These are phyloP conservation scores for Cryptococcus floricola DNA, from an alignment of 1,284 basidiomycete genomes.

Conservation along the genomic window DNA sequence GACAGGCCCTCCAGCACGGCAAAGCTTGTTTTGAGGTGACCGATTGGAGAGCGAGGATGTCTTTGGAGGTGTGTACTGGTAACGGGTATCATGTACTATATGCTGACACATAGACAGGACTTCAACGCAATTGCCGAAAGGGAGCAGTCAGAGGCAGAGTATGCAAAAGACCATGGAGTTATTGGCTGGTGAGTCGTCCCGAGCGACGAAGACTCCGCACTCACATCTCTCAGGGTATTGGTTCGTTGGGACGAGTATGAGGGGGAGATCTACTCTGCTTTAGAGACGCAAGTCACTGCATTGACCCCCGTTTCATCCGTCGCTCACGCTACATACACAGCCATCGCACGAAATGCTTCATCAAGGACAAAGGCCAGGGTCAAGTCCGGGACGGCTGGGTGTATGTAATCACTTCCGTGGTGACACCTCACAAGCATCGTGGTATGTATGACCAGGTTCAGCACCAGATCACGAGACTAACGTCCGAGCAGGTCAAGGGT, in stretches of 20 bases:
- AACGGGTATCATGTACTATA: neutral
- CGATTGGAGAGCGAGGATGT: constrained; percentile 2
- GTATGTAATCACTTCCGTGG: constrained; percentile 34
- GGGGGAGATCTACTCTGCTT: constrained; percentile 4
- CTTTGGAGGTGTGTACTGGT: constrained; percentile 1
- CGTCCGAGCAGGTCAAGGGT: constrained; percentile 1
- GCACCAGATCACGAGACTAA: neutral
- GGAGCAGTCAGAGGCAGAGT: neutral
- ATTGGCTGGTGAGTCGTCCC: constrained; percentile 4
- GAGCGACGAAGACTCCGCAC: neutral
- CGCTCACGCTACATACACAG: constrained; percentile 4
- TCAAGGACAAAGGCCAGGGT: constrained; percentile 12
- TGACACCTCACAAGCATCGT: constrained; percentile 23
- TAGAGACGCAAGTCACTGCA: constrained; percentile 7
- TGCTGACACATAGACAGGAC: neutral
- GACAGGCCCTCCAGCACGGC: neutral
- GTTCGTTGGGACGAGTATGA: constrained; percentile 7
- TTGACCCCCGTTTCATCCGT: neutral
- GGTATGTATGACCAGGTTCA: constrained; percentile 10
- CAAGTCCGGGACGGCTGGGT: constrained; percentile 10
- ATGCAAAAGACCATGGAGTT: neutral
- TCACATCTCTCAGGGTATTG: constrained; percentile 3
- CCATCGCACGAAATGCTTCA: constrained; percentile 15
- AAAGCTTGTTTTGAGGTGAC: constrained; percentile 7
- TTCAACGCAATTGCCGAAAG: neutral